Conservation (phyloP, 495 filamentous ascomycete species). For the Darksidea phi region DNA sequence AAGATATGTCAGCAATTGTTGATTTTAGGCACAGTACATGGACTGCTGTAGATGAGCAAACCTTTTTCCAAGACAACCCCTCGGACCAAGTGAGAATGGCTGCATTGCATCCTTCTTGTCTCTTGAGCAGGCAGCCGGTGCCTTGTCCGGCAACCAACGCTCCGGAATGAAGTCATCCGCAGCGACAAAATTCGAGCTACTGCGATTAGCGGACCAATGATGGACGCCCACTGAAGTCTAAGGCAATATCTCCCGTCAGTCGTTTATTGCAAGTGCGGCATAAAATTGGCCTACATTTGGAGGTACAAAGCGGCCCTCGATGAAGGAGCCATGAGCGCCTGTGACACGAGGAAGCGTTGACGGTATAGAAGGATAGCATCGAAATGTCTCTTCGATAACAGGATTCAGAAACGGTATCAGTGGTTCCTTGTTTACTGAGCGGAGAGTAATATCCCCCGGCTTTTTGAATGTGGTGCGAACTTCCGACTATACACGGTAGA, state of each 20-base stretch:
- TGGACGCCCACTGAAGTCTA: conserved; percentile 45
- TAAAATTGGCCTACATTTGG: conserved; percentile 33
- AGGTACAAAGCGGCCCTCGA: conserved; percentile 35
- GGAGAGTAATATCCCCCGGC: conserved; percentile 49
- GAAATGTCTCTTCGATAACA: conserved; percentile 35
- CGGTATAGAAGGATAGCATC: conserved; percentile 32
- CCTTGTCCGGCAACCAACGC: conserved; percentile 30
- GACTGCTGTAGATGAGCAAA: conserved; percentile 1
- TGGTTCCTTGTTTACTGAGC: conserved; percentile 24
- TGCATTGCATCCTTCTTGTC: conserved; percentile 33
- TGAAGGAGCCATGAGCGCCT: conserved; percentile 29
- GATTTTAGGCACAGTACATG: not conserved
- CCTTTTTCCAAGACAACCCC: conserved; percentile 37
- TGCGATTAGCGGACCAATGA: conserved; percentile 43
- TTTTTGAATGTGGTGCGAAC: conserved; percentile 47
- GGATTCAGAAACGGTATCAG: conserved; percentile 34
- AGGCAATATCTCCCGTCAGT: not conserved
- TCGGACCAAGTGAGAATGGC: conserved; percentile 37
- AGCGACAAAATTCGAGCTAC: conserved; percentile 39
- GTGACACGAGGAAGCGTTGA: conserved; percentile 23
- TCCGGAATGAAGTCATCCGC: conserved; percentile 36
- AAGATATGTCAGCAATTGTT: not conserved
- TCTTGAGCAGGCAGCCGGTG: conserved; percentile 3
- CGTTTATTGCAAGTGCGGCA: not conserved
- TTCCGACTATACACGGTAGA: conserved; percentile 45